A percentile compares a stretch with the other conserved stretches of the same genome.
These are phyloP conservation scores for Rhodotorula sp. DNA, from an alignment of 1,284 basidiomycete species.

Conservation along the genomic window DNA sequence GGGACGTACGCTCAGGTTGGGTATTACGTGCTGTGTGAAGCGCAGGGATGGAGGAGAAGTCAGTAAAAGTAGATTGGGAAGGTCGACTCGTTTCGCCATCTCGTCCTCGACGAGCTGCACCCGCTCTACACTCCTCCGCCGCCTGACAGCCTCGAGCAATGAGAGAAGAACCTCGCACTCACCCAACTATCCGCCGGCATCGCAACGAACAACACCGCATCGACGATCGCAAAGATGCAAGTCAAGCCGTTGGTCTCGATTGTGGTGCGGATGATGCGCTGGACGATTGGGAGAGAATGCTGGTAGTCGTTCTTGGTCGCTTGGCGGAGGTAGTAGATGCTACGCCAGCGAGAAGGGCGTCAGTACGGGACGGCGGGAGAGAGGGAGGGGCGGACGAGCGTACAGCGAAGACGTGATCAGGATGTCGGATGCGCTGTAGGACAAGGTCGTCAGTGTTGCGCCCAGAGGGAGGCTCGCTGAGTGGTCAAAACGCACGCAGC, in stretches of 20 bases:
- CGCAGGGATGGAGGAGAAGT: neutral
- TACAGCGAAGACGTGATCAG: slow-evolving; percentile 20
- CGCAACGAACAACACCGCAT: slow-evolving; percentile 14
- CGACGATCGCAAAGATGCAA: slow-evolving; percentile 15
- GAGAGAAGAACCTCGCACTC: neutral
- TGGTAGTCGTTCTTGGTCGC: slow-evolving; percentile 1
- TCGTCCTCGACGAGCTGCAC: too few species aligned
- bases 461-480: too few species aligned
- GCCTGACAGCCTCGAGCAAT: neutral
- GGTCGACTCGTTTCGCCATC: neutral
- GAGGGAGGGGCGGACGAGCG: neutral
- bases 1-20: slow-evolving; percentile 1
- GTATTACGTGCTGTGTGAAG: slow-evolving; percentile 4
- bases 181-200: slow-evolving; percentile 8
- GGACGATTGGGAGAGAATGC: neutral
- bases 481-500: slow-evolving; percentile 5
- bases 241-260: slow-evolving; percentile 19
- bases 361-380: neutral
- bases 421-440: slow-evolving; percentile 16
- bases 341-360: neutral
- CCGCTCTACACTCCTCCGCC: too few species aligned
- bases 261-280: neutral
- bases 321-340: slow-evolving; percentile 8
- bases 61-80: neutral
- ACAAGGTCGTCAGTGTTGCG: too few species aligned